These are phyloP conservation scores for Myxozyma neotropica DNA, from an alignment of 805 yeast species.

Conservation along the genomic window DNA sequence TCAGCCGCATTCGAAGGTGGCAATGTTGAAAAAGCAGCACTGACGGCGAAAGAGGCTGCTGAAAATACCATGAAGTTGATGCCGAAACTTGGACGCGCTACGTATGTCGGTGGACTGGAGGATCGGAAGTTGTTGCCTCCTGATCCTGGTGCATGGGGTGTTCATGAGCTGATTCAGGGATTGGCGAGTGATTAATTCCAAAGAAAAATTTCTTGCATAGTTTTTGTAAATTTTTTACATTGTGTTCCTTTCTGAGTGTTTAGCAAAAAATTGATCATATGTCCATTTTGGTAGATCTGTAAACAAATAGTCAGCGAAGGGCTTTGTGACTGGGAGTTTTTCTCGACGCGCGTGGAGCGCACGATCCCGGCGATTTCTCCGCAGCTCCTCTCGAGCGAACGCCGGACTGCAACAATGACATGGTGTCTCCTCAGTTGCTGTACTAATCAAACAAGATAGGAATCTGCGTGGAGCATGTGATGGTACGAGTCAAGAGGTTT, in stretches of 20 bases:
- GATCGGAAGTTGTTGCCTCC: constrained; percentile 51
- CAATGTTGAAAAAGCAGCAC: constrained; percentile 54
- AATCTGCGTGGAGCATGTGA: too few relatives aligned
- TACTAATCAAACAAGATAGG: too few relatives aligned
- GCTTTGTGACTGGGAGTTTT: not conserved
- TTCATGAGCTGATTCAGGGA: constrained; percentile 61
- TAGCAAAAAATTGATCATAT: too few relatives aligned
- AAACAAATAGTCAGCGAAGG: not conserved
- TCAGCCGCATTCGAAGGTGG: constrained; percentile 54
- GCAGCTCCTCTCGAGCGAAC: too few relatives aligned
- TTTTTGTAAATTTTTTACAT: too few relatives aligned
- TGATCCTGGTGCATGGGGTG: constrained; percentile 93
- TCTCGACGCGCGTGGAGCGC: not conserved
- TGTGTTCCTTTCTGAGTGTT: too few relatives aligned
- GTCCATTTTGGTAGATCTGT: not conserved
- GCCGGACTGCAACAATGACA: too few relatives aligned
- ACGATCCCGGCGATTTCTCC: constrained; percentile 1
- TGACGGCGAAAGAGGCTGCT: constrained; percentile 80
- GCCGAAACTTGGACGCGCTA: constrained; percentile 92
- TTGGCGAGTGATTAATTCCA: constrained; percentile 26
- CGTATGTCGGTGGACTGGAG: constrained; percentile 61
- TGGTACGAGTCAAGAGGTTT: too few relatives aligned
- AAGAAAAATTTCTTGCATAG: not conserved
- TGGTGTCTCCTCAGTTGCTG: too few relatives aligned
- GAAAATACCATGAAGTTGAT: constrained; percentile 69